Percentiles rank a stretch among this genome's conserved stretches.
Evolutionary conservation across 345 rosid species (phyloP).

Genomic region (Heritiera fomes): DNA sequence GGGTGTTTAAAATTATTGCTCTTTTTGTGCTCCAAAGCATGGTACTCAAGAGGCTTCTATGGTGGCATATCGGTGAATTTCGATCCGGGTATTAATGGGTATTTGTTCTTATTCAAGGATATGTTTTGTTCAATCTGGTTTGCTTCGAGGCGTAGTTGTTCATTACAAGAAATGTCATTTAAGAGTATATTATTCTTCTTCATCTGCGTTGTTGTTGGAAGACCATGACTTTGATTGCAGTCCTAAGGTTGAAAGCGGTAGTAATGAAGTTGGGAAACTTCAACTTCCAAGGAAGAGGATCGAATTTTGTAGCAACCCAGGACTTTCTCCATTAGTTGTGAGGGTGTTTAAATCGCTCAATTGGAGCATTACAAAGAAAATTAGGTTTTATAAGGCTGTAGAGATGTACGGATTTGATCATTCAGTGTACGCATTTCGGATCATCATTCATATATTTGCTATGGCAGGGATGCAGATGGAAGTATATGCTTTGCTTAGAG

Average conservation of each 20-base stretch:
- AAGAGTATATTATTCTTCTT: constrained; percentile 23
- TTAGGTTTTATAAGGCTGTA: constrained; percentile 32
- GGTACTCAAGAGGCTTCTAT: background rate
- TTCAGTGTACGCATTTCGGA: constrained; percentile 34
- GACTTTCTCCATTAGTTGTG: constrained; percentile 36
- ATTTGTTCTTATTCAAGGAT: constrained; percentile 19
- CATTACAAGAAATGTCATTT: constrained; percentile 12
- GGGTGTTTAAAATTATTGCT: background rate
- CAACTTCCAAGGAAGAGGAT: constrained; percentile 3
- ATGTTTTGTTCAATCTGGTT: constrained; percentile 20
- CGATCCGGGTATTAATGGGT: constrained; percentile 31
- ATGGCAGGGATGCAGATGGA: constrained; percentile 35
- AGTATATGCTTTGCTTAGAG: constrained; percentile 46
- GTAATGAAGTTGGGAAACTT: constrained; percentile 18
- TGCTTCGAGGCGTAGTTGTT: constrained; percentile 10
- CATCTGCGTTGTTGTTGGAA: constrained; percentile 38
- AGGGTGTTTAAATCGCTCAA: constrained; percentile 48
- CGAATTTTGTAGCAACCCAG: background rate
- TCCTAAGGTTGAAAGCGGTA: constrained; percentile 13
- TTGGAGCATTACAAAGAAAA: constrained; percentile 38
- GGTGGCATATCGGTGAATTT: background rate
- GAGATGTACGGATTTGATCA: constrained; percentile 32
- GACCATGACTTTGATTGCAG: constrained; percentile 33
- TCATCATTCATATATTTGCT: constrained; percentile 40
- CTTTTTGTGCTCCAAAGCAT: constrained; percentile 1